Conservation (phyloP, 148 eudicot genomes). For the Rhododendron vialii region DNA sequence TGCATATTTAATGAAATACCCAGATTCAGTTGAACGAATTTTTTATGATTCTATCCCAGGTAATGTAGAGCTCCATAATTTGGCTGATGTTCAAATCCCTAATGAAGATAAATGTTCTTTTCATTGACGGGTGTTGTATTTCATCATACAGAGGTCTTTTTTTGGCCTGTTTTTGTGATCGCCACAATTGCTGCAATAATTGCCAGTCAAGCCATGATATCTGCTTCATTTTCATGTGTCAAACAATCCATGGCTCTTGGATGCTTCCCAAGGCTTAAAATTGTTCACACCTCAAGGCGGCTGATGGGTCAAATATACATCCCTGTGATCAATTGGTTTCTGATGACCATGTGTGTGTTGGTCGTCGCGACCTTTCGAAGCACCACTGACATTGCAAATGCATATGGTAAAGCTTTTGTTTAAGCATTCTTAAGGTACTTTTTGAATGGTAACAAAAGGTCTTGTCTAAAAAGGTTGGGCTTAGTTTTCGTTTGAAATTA, state of each 20-base stretch:
- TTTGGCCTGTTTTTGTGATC: constrained; percentile 88
- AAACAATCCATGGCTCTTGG: constrained; percentile 93
- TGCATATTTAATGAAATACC: constrained; percentile 62
- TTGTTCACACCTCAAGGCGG: constrained; percentile 84
- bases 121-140: constrained; percentile 5
- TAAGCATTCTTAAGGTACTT: not conserved
- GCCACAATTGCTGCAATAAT: constrained; percentile 92
- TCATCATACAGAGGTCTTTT: constrained; percentile 49
- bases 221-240: constrained; percentile 85
- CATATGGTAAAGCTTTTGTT: constrained; percentile 50
- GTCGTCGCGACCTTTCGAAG: constrained; percentile 76
- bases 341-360: constrained; percentile 88
- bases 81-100: not conserved
- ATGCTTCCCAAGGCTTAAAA: constrained; percentile 89
- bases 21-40: constrained; percentile 46
- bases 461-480: not conserved
- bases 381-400: constrained; percentile 86
- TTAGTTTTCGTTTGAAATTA: not conserved
- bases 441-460: not conserved
- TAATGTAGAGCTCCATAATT: constrained; percentile 11
- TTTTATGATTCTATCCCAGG: constrained; percentile 91
- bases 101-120: not conserved
- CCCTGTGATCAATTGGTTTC: constrained; percentile 88
- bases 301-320: constrained; percentile 95
- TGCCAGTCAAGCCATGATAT: constrained; percentile 99